Conservation (phyloP, 1,284 basidiomycete species). For the Sphaerobolus stellatus region DNA sequence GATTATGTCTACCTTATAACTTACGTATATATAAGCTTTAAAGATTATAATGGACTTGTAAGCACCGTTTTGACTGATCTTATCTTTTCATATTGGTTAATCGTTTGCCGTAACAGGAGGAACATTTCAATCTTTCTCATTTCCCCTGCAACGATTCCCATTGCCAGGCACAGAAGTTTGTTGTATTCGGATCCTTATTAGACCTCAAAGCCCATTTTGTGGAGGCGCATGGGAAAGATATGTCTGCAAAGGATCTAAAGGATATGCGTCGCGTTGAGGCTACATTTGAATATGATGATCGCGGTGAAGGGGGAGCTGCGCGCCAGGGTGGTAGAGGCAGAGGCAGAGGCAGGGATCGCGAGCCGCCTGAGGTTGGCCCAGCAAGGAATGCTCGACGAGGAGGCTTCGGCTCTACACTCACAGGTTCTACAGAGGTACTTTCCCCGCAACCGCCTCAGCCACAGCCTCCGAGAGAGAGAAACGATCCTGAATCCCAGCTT, state of each 20-base stretch:
- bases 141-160: conserved; percentile 72
- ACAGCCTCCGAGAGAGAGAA: conserved; percentile 10
- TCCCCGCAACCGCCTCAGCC: conserved; percentile 6
- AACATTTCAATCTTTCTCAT: conserved; percentile 71
- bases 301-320: conserved; percentile 35
- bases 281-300: conserved; percentile 76
- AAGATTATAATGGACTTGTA: conserved; percentile 73
- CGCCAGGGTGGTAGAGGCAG: conserved; percentile 35
- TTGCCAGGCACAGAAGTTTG: conserved; percentile 89
- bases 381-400: conserved; percentile 47
- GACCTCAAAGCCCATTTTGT: conserved; percentile 94
- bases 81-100: background rate
- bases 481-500: no score
- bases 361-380: conserved; percentile 35
- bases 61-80: conserved; percentile 24
- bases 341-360: conserved; percentile 42
- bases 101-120: conserved; percentile 46
- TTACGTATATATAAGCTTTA: conserved; percentile 54
- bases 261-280: conserved; percentile 79
- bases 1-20: conserved; percentile 1
- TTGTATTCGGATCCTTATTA: conserved; percentile 86
- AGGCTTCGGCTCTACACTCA: conserved; percentile 67
- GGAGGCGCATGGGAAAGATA: conserved; percentile 78
- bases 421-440: conserved; percentile 23
- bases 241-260: conserved; percentile 75